Evolutionary conservation across 208 protist species (phyloP), one percentile per base, ranked within the genome.

Genomic region (Leishmania major): DNA sequence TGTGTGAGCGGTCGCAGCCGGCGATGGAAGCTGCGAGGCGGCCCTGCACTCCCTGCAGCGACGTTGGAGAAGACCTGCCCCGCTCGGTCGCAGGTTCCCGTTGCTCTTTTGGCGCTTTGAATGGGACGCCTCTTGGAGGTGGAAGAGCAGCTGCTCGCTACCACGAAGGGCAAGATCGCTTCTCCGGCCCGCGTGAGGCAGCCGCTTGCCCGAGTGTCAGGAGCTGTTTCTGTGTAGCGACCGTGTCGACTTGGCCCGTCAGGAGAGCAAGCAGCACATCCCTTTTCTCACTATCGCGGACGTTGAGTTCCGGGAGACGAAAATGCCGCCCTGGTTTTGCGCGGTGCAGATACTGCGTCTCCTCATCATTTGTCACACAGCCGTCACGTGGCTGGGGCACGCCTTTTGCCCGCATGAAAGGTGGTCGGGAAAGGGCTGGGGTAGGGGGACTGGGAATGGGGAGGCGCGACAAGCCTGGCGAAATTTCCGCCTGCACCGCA

Each of bases 211-310:
- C 17, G 76, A 62, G 43, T 31, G 78, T 49, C 71, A 17, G 5
- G 59, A 57, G 70, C 59, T 64, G 40, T 60, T 55, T 73, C 47
- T 47, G 28, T 82, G 71, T 37, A 49, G 67, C 59, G 71, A 82
- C 59, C 55, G 55, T 35, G 37, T 49, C 40, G 59, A 57, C 45
- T 60, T 82, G 55, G 57, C 45, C 45, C 11, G 45, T 1, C 47
- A 71, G 0, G 71, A 72, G 57, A 77, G 77, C 45, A 73, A 82
- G 72, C 57, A n/a, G 6, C 70, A 60, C 71, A 72, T 77, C 31
- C 71, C 57, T 40, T 73, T 19, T 47, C 59, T 77, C 28, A 82
- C 57, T 37, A 78, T 82, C 72, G 72, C 47, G 45, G 59, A 78
- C 49, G 35, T 47, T 25, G 47, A 77, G 28, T 77, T 71, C 59